These are phyloP conservation scores for Tricholoma matsutake DNA, from an alignment of 768 basidiomycete species.

Conservation along the genomic window DNA sequence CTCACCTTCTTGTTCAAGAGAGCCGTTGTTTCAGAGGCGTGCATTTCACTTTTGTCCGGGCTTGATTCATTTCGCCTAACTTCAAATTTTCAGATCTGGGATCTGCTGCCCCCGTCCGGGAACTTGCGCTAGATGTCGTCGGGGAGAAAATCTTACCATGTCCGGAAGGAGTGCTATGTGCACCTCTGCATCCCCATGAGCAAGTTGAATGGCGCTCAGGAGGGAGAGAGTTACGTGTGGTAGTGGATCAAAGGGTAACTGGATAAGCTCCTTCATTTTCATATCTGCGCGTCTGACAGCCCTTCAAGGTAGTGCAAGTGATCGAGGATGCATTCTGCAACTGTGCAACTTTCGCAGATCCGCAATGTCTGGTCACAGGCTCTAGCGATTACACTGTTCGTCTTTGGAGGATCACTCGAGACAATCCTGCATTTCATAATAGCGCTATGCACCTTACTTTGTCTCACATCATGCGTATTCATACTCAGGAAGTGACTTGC, in stretches of 20 bases:
- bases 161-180: conserved; percentile 51
- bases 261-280: background rate
- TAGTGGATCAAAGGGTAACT: conserved; percentile 60
- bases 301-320: conserved; percentile 61
- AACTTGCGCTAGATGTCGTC: conserved; percentile 55
- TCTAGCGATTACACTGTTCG: conserved; percentile 80
- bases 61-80: background rate
- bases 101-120: conserved; percentile 39
- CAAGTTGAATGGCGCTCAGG: conserved; percentile 64
- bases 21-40: conserved; percentile 55
- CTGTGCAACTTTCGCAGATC: conserved; percentile 78
- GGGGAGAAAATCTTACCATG: conserved; percentile 61
- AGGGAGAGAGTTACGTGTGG: conserved; percentile 55
- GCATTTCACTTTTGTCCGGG: background rate
- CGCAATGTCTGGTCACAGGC: conserved; percentile 72
- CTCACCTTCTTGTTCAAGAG: conserved; percentile 61
- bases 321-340: conserved; percentile 71
- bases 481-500: conserved; percentile 63
- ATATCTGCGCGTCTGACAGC: background rate
- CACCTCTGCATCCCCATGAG: conserved; percentile 63
- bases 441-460: conserved; percentile 35
- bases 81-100: conserved; percentile 43
- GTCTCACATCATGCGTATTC: conserved; percentile 78
- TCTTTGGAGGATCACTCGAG: conserved; percentile 66
- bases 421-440: conserved; percentile 23